Base-by-base conservation (phyloP, 768 basidiomycete genomes). In the Tylopilus plumbeoviolaceoides region DNA sequence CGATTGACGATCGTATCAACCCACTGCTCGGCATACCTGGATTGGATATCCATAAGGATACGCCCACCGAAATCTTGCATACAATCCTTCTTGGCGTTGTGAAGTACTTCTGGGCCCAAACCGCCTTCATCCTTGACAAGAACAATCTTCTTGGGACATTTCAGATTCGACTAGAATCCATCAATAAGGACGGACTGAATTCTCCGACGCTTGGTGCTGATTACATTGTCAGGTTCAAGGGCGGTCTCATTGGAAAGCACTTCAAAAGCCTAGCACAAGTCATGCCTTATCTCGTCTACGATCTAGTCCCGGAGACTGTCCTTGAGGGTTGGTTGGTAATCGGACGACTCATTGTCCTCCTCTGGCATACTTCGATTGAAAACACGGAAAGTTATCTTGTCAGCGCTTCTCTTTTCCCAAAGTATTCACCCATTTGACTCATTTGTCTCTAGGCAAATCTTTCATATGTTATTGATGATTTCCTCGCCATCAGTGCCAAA, bases 301-400 rank as follows among this genome's bases (percentile, higher is more conserved):
- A 73, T 18, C 60, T 78, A 4, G 59, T 69, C 0, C 57, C 61
- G 6, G 2, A 30, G 0, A 35, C 7, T 1, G 62, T 66, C 1
- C 68, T 74, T n/a, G 11, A 50, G 5, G 55, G 71, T 0, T 72
- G 68, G 36, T 66, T 65, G 12, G 27, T 28, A 28, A 28, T 61
- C 70, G 0, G 57, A 72, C 15, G 66, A 10, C 65, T 78, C 0
- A 42, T 64, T 0, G 70, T 74, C 0, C 60, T 77, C 0, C 58
- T 79, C 0, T 80, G 78, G 78, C 57, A 75, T 11, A 66, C 69
- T 0, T 65, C 70, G 52, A 78, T 79, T n/a, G 42, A 55, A 0
- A 57, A 78, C 42, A 59, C 63, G 15, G 63, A 72, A 5, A 42
- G 59, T 12, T 79, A 77, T 57, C 18, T 72, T 4, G 66, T 72